Conservation (phyloP, 116 monocot genomes). For the Iris pallida region DNA sequence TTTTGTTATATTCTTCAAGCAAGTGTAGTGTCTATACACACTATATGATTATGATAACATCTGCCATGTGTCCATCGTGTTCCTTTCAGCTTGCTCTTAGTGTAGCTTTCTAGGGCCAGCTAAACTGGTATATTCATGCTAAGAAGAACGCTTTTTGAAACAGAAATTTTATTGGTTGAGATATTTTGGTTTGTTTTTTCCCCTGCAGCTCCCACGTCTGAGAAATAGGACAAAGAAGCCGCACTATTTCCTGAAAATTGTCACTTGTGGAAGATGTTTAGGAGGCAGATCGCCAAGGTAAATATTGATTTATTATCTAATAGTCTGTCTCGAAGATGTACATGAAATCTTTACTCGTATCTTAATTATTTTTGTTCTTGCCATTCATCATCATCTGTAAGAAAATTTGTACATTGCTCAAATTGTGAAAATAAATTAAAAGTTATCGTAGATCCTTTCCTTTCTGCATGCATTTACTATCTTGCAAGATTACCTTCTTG, state of each 20-base stretch:
- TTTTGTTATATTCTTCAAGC: too few relatives aligned
- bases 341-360: neutral
- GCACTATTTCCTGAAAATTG: conserved; percentile 35
- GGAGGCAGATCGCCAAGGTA: conserved; percentile 35
- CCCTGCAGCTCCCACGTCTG: conserved; percentile 38
- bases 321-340: neutral
- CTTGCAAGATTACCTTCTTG: neutral
- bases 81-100: too few relatives aligned
- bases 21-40: too few relatives aligned
- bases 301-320: neutral
- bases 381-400: neutral
- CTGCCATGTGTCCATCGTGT: too few relatives aligned
- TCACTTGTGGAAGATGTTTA: conserved; percentile 60
- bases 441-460: neutral
- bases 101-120: too few relatives aligned
- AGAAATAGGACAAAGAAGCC: conserved; percentile 37
- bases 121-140: too few relatives aligned
- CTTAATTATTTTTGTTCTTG: conserved; percentile 10
- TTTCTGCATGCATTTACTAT: neutral
- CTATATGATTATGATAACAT: too few relatives aligned
- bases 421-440: conserved; percentile 1
- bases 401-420: conserved; percentile 23
- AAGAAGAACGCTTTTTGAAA: too few relatives aligned
- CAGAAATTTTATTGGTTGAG: too few relatives aligned
- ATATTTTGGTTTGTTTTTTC: neutral